phyloP scores from a whole-genome alignment of 805 yeast genomes.

The Maudiozyma saulgeensis region DNA sequence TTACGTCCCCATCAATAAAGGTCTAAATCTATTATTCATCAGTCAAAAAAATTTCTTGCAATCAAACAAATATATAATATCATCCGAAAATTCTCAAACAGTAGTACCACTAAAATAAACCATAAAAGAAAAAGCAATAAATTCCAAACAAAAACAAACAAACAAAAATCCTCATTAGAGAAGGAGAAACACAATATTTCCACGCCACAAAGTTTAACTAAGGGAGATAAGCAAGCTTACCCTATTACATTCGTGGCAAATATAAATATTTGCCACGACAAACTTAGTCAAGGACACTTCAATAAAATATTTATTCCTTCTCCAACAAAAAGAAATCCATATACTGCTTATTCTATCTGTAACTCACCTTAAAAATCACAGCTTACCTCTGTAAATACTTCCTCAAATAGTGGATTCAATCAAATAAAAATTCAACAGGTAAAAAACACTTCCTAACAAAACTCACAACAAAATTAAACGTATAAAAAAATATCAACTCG shows the following conservation, averaged over 20 bases:
- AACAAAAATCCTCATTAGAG: background rate
- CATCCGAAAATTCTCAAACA: background rate
- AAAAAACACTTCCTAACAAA: background rate
- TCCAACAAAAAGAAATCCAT: background rate
- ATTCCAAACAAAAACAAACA: background rate
- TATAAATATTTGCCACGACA: slow-evolving; percentile 1
- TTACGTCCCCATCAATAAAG: slow-evolving; percentile 1
- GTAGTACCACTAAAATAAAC: background rate
- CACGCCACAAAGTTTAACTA: background rate
- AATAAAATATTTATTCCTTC: background rate
- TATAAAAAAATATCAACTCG: background rate
- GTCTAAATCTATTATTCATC: background rate
- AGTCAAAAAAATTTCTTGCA: background rate
- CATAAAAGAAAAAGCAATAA: background rate
- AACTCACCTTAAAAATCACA: background rate
- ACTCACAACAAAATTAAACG: background rate
- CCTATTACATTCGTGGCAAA: slow-evolving; percentile 17
- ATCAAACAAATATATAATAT: background rate
- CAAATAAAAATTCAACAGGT: background rate
- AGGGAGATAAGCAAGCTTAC: slow-evolving; percentile 28
- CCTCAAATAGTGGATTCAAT: background rate
- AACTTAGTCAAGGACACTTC: slow-evolving; percentile 1
- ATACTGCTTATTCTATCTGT: background rate
- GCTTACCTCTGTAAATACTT: background rate
- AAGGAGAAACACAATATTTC: background rate